Evolutionary conservation across 345 rosid species (phyloP).

Genomic region (Brassica incana): DNA sequence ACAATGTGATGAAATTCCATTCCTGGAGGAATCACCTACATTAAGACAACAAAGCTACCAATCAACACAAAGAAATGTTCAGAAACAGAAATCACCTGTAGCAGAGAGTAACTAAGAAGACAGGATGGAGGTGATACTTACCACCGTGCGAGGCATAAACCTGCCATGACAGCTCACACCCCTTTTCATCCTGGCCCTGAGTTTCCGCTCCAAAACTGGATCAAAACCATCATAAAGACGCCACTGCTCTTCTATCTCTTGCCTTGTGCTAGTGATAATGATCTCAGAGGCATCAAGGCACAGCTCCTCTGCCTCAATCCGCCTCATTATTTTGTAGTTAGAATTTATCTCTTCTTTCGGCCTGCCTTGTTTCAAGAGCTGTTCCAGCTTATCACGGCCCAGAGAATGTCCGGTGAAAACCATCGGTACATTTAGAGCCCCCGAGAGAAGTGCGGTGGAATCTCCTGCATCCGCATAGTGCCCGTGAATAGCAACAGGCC

Average conservation of each 20-base stretch:
- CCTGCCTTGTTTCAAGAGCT: conserved; percentile 66
- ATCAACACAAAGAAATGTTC: not conserved
- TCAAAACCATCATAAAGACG: conserved; percentile 80
- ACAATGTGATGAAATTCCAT: conserved; percentile 83
- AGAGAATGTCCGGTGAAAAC: conserved; percentile 80
- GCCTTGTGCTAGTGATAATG: conserved; percentile 72
- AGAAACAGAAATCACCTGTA: not conserved
- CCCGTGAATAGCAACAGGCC: conserved; percentile 78
- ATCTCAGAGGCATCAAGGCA: conserved; percentile 67
- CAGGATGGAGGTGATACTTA: conserved; percentile 44
- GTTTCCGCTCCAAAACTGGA: conserved; percentile 62
- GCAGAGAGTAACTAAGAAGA: not conserved
- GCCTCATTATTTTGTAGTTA: conserved; percentile 66
- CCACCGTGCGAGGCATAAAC: conserved; percentile 71
- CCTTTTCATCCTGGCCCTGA: conserved; percentile 73
- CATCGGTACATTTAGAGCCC: conserved; percentile 75
- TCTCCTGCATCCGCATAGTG: conserved; percentile 80
- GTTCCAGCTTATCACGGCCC: conserved; percentile 75
- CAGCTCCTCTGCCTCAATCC: conserved; percentile 74
- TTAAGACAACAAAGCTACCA: conserved; percentile 10
- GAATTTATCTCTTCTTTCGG: conserved; percentile 62
- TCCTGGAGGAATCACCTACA: conserved; percentile 88
- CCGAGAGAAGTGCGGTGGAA: conserved; percentile 69
- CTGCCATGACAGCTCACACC: conserved; percentile 76
- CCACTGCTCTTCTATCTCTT: conserved; percentile 79